These are phyloP conservation scores for Dendrocalamus sinicus DNA, from an alignment of 176 grass and related monocot species.

Conservation along the genomic window DNA sequence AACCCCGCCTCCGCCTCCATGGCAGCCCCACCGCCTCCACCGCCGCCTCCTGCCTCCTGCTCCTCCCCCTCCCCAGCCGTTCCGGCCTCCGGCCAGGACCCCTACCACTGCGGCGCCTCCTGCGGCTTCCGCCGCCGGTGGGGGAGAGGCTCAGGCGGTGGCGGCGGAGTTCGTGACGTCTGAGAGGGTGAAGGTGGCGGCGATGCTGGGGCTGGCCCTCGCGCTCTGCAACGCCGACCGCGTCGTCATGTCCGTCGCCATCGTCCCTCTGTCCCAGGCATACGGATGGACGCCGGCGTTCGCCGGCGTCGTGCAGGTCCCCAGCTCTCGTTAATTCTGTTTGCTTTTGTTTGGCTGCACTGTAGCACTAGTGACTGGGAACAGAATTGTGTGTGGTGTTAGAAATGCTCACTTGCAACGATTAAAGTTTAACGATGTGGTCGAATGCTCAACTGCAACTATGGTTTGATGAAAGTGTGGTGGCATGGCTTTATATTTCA, in stretches of 20 bases:
- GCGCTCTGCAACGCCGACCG: slow-evolving; percentile 95
- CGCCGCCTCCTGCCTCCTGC: slow-evolving; percentile 12
- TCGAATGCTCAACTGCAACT: neutral
- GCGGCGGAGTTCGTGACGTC: slow-evolving; percentile 82
- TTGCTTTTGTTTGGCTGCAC: slow-evolving; percentile 32
- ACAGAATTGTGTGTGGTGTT: neutral
- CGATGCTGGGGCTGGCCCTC: slow-evolving; percentile 84
- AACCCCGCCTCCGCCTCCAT: slow-evolving; percentile 15
- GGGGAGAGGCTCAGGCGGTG: slow-evolving; percentile 38
- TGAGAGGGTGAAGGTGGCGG: slow-evolving; percentile 90
- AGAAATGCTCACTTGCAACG: neutral
- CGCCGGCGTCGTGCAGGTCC: slow-evolving; percentile 86
- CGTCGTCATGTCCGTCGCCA: slow-evolving; percentile 95
- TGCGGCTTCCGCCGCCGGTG: slow-evolving; percentile 23
- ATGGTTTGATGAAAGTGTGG: neutral
- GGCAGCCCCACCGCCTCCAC: slow-evolving; percentile 17
- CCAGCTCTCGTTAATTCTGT: slow-evolving; percentile 16
- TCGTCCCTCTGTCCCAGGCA: slow-evolving; percentile 83
- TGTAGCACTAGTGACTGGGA: neutral
- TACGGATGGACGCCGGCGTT: slow-evolving; percentile 83
- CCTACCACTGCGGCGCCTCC: slow-evolving; percentile 2
- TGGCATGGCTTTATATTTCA: neutral
- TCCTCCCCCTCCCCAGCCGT: neutral
- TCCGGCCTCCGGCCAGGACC: slow-evolving; percentile 22
- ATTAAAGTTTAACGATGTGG: neutral